Evolutionary conservation across 805 yeast genomes (phyloP).

Genomic region (Clavispora santaluciae): DNA sequence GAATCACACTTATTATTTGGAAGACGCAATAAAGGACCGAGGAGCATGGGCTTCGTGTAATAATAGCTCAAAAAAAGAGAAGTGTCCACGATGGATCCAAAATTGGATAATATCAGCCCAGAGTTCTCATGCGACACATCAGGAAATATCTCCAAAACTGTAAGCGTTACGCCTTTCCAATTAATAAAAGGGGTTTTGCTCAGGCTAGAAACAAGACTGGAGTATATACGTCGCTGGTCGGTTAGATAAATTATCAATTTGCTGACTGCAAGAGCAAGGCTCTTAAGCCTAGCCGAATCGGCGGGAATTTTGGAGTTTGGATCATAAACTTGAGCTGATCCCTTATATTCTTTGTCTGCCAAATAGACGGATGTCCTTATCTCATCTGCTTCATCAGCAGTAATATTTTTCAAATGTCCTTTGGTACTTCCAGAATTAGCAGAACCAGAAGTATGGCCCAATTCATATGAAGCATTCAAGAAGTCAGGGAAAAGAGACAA

Average conservation of each 20-base stretch:
- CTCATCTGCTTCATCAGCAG: background rate
- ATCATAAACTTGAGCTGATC: background rate
- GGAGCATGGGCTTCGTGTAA: slow-evolving; percentile 60
- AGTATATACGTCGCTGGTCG: slow-evolving; percentile 48
- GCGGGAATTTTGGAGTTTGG: slow-evolving; percentile 2
- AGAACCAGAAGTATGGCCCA: background rate
- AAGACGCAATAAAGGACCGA: slow-evolving; percentile 78
- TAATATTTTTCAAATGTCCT: background rate
- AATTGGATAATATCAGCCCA: slow-evolving; percentile 20
- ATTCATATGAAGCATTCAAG: slow-evolving; percentile 22
- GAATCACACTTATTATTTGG: slow-evolving; percentile 69
- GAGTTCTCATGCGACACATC: slow-evolving; percentile 17
- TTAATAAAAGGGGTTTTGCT: slow-evolving; percentile 21
- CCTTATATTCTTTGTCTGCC: background rate
- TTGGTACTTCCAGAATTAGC: background rate
- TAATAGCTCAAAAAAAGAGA: slow-evolving; percentile 72
- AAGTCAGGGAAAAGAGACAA: slow-evolving; percentile 36
- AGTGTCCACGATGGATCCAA: slow-evolving; percentile 63
- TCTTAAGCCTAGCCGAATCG: slow-evolving; percentile 16
- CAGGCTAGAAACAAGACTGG: slow-evolving; percentile 28
- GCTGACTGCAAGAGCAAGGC: slow-evolving; percentile 33
- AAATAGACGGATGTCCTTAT: background rate
- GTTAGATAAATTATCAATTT: slow-evolving; percentile 45
- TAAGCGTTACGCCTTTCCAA: slow-evolving; percentile 46
- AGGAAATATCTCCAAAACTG: slow-evolving; percentile 40